Base-by-base conservation (phyloP, 108 stramenopile genomes). In the Nitzschia inconspicua region DNA sequence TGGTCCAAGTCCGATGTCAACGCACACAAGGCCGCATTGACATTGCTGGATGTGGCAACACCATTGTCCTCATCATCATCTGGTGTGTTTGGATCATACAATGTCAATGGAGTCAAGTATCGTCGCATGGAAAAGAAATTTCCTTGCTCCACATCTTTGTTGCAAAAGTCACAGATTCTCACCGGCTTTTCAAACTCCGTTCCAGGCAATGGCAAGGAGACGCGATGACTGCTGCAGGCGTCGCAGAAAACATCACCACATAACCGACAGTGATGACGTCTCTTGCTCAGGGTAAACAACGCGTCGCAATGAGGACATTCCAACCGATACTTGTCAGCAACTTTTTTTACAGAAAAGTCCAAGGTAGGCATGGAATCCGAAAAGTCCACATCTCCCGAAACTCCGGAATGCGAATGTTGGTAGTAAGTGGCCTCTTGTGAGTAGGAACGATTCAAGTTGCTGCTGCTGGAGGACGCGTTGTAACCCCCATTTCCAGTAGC, bases 211-310 rank as follows among this genome's bases (percentile, higher is more conserved):
- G 91, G 87, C 31, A 93, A 55, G 2, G 78, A 71, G 5, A 76
- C 69, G 5, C 82, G 78, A 61, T 80, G 60, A 31, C 53, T 57
- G 59, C 65, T 66, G 70, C 94, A 96, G 19, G 61, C 56, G 57
- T 94, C 79, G 72, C 96, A 97, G 75, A 93, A 97, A 25, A 97
- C 83, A 60, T 95, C 93, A 9, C 96, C 96, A 52, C 95, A 95
- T 32, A 97, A 50, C 16, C 96, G 84, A 73, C 96, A 97, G 60
- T 97, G 96, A 70, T 97, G 96, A 20, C 95, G 80, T 9, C 96
- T 85, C 23, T 75, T 69, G 56, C 78, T 73, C 53, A 88, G 66
- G 22, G 76, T 82, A 60, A 91, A 89, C 25, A 67, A 37, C 7
- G 14, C 36, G 10, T 58, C 31, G 41, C 90, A 88, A 23, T 66